phyloP scores from a whole-genome alignment of 2,329 filamentous ascomycete species.

The Nothopassalora personata region DNA sequence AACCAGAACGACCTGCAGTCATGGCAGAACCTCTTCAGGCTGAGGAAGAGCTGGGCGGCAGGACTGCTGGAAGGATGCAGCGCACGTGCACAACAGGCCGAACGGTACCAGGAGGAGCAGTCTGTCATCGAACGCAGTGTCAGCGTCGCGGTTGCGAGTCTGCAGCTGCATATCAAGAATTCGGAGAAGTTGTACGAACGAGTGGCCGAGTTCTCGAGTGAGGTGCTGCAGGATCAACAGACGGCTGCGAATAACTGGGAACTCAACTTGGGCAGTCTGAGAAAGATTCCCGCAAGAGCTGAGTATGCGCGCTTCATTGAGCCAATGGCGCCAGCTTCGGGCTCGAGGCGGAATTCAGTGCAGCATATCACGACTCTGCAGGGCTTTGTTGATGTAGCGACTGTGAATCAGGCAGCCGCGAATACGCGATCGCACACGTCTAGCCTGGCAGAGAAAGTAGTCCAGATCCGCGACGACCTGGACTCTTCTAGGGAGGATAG shows the following conservation, averaged over 20 bases:
- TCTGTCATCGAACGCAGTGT: conserved; percentile 73
- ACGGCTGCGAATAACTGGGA: conserved; percentile 63
- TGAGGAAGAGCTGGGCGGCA: conserved; percentile 73
- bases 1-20: conserved; percentile 74
- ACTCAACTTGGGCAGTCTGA: conserved; percentile 59
- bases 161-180: conserved; percentile 67
- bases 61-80: conserved; percentile 64
- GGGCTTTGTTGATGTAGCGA: conserved; percentile 70
- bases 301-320: conserved; percentile 54
- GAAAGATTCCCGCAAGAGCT: conserved; percentile 58
- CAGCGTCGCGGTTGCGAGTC: conserved; percentile 79
- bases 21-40: conserved; percentile 84
- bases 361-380: conserved; percentile 57
- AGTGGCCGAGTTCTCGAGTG: conserved; percentile 63
- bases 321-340: conserved; percentile 16
- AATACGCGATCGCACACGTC: conserved; percentile 59
- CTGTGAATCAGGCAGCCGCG: conserved; percentile 65
- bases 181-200: conserved; percentile 68
- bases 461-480: conserved; percentile 39
- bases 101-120: conserved; percentile 65
- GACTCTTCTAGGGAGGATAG: conserved; percentile 39
- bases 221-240: conserved; percentile 63
- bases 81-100: conserved; percentile 56
- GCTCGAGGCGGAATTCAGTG: conserved; percentile 28
- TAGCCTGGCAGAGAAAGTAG: conserved; percentile 55